Conservation (phyloP, 2,329 filamentous ascomycete species). For the Lasiodiplodia hormozganensis region DNA sequence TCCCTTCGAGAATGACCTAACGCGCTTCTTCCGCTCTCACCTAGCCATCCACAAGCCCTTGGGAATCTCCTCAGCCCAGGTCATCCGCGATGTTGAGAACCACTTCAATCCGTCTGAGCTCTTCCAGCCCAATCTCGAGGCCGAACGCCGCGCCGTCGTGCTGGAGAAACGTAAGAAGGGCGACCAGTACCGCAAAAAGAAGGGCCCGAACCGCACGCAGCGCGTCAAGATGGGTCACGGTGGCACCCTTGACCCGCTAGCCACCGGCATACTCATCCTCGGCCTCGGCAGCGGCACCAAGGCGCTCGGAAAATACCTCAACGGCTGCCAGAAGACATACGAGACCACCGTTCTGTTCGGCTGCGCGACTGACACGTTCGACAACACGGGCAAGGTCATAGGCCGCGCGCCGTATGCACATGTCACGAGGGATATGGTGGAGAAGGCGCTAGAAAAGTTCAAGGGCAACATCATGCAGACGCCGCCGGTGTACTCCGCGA, state of each 20-base stretch:
- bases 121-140: slow-evolving; percentile 78
- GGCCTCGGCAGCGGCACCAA: slow-evolving; percentile 91
- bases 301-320: slow-evolving; percentile 74
- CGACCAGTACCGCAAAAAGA: slow-evolving; percentile 62
- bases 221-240: slow-evolving; percentile 92
- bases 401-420: slow-evolving; percentile 77
- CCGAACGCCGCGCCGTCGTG: slow-evolving; percentile 63
- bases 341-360: slow-evolving; percentile 90
- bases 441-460: slow-evolving; percentile 77
- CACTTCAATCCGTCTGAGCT: slow-evolving; percentile 81
- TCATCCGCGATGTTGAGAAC: slow-evolving; percentile 84
- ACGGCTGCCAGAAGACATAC: slow-evolving; percentile 87
- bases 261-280: slow-evolving; percentile 89
- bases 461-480: slow-evolving; percentile 86
- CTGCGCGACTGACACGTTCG: slow-evolving; percentile 91
- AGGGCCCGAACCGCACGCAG: slow-evolving; percentile 42
- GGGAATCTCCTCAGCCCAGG: slow-evolving; percentile 85
- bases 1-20: neutral
- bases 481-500: slow-evolving; percentile 89
- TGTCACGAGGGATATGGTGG: slow-evolving; percentile 78
- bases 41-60: slow-evolving; percentile 91
- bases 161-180: slow-evolving; percentile 54
- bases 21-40: neutral
- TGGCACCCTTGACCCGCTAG: slow-evolving; percentile 91
- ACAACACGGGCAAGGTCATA: slow-evolving; percentile 83